Percentiles rank a stretch among this genome's conserved stretches.
Evolutionary conservation across 352 stramenopile genomes (phyloP).

Genomic region (Phytophthora cajani): DNA sequence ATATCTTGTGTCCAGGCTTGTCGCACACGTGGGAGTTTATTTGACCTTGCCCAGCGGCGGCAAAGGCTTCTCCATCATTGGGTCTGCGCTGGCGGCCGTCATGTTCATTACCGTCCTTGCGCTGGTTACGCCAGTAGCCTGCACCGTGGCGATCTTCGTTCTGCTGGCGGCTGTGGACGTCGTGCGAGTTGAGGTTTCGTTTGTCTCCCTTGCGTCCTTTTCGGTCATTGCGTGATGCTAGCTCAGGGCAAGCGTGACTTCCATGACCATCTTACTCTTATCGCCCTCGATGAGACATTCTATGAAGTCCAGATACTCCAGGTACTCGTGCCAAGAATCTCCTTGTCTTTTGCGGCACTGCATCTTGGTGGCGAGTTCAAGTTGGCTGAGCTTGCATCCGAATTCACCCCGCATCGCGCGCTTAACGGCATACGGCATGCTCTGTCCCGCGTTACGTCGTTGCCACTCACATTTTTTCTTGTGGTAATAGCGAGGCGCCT

Average conservation of each 20-base stretch:
- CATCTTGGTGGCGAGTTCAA: not conserved
- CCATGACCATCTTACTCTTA: not conserved
- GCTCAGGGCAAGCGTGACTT: constrained; percentile 5
- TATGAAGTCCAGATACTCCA: constrained; percentile 4
- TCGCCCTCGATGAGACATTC: constrained; percentile 2
- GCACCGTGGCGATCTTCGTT: not conserved
- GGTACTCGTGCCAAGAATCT: constrained; percentile 4
- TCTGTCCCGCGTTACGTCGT: not conserved
- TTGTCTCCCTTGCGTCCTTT: not conserved
- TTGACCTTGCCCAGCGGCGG: not conserved
- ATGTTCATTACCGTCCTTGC: not conserved
- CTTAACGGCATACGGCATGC: not conserved
- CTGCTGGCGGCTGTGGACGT: not conserved
- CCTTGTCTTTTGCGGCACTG: constrained; percentile 2
- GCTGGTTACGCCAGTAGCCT: not conserved
- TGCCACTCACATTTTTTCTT: constrained; percentile 7
- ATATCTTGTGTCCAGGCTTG: constrained; percentile 2
- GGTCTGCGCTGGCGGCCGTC: not conserved
- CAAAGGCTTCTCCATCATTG: not conserved
- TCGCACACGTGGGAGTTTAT: constrained; percentile 1
- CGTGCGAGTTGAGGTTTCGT: not conserved
- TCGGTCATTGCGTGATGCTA: not conserved
- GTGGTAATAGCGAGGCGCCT: constrained; percentile 1
- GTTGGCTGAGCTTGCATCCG: constrained; percentile 2
- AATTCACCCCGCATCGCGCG: not conserved